Conservation (phyloP, 1,284 basidiomycete species). For the Puccinia sorghi region DNA sequence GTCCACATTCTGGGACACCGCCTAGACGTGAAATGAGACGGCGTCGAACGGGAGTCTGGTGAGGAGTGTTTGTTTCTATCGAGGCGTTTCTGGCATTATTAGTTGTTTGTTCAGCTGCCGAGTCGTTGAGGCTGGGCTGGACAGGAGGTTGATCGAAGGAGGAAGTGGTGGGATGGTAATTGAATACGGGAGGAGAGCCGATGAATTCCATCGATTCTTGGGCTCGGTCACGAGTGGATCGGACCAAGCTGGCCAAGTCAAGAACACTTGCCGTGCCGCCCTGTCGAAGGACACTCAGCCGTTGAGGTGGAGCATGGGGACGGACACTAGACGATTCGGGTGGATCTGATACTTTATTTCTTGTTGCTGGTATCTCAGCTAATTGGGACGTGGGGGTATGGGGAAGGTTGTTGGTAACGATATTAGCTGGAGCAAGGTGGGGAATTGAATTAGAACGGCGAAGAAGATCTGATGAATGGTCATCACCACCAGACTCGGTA, state of each 20-base stretch:
- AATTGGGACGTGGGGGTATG: not conserved
- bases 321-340: not conserved
- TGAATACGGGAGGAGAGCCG: not conserved
- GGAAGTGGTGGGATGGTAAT: conserved; percentile 6
- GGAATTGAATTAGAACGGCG: not conserved
- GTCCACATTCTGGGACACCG: not conserved
- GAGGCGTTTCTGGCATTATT: not conserved
- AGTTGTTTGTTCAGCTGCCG: not conserved
- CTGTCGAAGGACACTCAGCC: conserved; percentile 28
- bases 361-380: not conserved
- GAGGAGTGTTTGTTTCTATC: not conserved
- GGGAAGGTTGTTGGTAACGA: not conserved
- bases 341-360: not conserved
- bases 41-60: not conserved
- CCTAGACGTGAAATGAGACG: not conserved
- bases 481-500: not conserved
- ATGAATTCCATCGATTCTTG: not conserved
- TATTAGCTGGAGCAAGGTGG: not conserved
- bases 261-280: conserved; percentile 36
- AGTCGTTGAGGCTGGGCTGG: conserved; percentile 2
- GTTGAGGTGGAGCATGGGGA: conserved; percentile 10
- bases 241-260: conserved; percentile 41
- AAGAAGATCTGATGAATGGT: not conserved
- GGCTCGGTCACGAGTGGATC: conserved; percentile 21
- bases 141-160: not conserved